phyloP scores from a whole-genome alignment of 495 filamentous ascomycete genomes.

The Penicillium macrosclerotiorum region DNA sequence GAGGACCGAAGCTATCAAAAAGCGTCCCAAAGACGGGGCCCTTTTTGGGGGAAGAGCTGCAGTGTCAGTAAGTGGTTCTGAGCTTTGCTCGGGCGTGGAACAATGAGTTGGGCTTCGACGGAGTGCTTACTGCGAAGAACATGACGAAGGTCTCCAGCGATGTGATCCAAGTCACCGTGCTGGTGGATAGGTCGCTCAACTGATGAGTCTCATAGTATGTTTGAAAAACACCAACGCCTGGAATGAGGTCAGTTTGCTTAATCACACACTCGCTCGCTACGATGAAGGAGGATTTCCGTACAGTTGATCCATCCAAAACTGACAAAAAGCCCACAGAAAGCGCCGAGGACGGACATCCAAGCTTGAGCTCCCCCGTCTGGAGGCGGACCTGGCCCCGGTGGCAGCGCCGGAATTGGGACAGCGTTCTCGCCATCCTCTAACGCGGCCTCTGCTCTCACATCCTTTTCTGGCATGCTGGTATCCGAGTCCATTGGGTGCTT shows the following conservation, averaged over 20 bases:
- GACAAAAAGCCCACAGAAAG: constrained; percentile 61
- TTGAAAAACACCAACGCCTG: constrained; percentile 61
- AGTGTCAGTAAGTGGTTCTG: too few relatives aligned
- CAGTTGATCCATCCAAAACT: constrained; percentile 65
- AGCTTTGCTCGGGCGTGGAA: too few relatives aligned
- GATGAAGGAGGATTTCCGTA: too few relatives aligned
- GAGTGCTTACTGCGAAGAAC: constrained; percentile 37
- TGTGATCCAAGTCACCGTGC: constrained; percentile 50
- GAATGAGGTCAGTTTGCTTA: too few relatives aligned
- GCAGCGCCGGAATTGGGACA: constrained; percentile 28
- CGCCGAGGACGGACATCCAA: constrained; percentile 66
- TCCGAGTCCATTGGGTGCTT: too few relatives aligned
- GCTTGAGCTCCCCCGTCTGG: constrained; percentile 67
- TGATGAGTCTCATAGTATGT: constrained; percentile 53
- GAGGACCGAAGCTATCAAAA: constrained; percentile 74
- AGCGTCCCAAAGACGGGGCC: constrained; percentile 54
- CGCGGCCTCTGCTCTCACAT: not conserved
- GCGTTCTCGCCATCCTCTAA: constrained; percentile 19
- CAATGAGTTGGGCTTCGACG: too few relatives aligned
- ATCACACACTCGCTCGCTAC: too few relatives aligned
- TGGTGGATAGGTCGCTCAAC: constrained; percentile 38
- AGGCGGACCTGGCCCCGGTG: constrained; percentile 35
- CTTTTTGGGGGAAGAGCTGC: constrained; percentile 5
- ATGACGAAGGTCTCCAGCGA: constrained; percentile 50
- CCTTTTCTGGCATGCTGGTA: constrained; percentile 9